These are phyloP conservation scores for Phytopythium boreale DNA, from an alignment of 352 stramenopile species.

Conservation along the genomic window DNA sequence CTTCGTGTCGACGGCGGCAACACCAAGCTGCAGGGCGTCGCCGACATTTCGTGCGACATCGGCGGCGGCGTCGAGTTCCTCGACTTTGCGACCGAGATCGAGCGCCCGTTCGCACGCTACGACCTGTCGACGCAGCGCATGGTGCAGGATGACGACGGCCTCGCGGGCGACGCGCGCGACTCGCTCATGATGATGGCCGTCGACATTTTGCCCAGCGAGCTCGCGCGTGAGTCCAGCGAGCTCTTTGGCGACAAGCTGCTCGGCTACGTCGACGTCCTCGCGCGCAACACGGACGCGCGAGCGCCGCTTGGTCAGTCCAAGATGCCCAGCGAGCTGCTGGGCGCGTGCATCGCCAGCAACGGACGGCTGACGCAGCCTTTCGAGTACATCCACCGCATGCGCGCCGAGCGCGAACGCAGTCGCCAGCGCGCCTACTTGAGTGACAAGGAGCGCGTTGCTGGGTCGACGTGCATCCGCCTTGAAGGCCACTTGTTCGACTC, in stretches of 20 bases:
- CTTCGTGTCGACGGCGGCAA: slow-evolving; percentile 58
- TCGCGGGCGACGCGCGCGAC: slow-evolving; percentile 32
- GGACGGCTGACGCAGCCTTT: slow-evolving; percentile 86
- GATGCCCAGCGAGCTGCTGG: slow-evolving; percentile 74
- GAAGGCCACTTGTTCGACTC: slow-evolving; percentile 96
- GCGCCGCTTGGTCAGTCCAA: slow-evolving; percentile 47
- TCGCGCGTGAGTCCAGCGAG: slow-evolving; percentile 92
- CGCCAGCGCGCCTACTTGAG: slow-evolving; percentile 60
- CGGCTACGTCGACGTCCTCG: slow-evolving; percentile 71
- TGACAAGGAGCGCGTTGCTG: slow-evolving; percentile 69
- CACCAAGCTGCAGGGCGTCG: slow-evolving; percentile 87
- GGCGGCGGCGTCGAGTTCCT: slow-evolving; percentile 94
- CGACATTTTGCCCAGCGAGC: slow-evolving; percentile 94
- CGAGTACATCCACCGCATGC: slow-evolving; percentile 92
- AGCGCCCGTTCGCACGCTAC: slow-evolving; percentile 93
- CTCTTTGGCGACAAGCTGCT: slow-evolving; percentile 95
- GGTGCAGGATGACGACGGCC: slow-evolving; percentile 58
- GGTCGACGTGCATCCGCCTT: slow-evolving; percentile 77
- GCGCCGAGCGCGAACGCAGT: slow-evolving; percentile 74
- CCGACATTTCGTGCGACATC: slow-evolving; percentile 96
- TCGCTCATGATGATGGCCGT: slow-evolving; percentile 94
- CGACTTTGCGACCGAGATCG: slow-evolving; percentile 91
- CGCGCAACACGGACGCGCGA: slow-evolving; percentile 44
- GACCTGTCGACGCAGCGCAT: slow-evolving; percentile 72
- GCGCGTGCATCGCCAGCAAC: slow-evolving; percentile 90